A percentile compares a stretch with the other conserved stretches of the same genome.
phyloP scores from a whole-genome alignment of 495 filamentous ascomycete species.

The Penicillium lagena region DNA sequence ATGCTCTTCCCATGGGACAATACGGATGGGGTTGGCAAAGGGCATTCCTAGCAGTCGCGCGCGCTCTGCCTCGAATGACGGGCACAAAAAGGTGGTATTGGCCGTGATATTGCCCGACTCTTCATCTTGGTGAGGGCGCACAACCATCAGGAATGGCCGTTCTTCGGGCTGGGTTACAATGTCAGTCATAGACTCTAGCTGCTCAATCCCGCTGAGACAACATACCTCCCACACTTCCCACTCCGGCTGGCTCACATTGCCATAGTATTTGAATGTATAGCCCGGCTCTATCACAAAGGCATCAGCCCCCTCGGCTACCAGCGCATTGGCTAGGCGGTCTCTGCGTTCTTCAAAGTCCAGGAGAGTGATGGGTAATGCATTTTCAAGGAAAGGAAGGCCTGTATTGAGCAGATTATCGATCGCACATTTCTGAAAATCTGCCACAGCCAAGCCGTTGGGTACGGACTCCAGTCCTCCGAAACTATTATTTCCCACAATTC shows the following conservation, averaged over 20 bases:
- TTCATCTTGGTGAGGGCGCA: constrained; percentile 27
- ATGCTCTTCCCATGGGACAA: constrained; percentile 50
- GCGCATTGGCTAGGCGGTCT: constrained; percentile 39
- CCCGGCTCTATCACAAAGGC: constrained; percentile 50
- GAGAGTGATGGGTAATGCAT: constrained; percentile 28
- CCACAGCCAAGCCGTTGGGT: too few species aligned
- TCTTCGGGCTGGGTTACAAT: constrained; percentile 38
- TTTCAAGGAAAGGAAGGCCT: constrained; percentile 39
- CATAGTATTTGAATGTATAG: constrained; percentile 53
- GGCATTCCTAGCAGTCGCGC: constrained; percentile 46
- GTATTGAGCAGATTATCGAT: constrained; percentile 33
- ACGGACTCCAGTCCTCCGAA: too few species aligned
- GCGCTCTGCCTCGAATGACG: constrained; percentile 48
- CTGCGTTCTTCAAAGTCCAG: constrained; percentile 39
- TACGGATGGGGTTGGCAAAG: constrained; percentile 32
- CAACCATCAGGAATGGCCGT: constrained; percentile 49
- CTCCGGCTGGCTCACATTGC: constrained; percentile 45
- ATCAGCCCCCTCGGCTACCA: constrained; percentile 35
- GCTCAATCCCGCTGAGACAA: background rate
- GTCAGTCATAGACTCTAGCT: background rate
- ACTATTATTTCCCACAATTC: too few species aligned
- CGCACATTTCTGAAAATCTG: constrained; percentile 36
- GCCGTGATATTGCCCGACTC: constrained; percentile 31
- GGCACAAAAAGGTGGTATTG: constrained; percentile 44
- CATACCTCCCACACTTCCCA: constrained; percentile 51